Evolutionary conservation across 345 rosid species (phyloP).

Genomic region (Citropsis articulata): DNA sequence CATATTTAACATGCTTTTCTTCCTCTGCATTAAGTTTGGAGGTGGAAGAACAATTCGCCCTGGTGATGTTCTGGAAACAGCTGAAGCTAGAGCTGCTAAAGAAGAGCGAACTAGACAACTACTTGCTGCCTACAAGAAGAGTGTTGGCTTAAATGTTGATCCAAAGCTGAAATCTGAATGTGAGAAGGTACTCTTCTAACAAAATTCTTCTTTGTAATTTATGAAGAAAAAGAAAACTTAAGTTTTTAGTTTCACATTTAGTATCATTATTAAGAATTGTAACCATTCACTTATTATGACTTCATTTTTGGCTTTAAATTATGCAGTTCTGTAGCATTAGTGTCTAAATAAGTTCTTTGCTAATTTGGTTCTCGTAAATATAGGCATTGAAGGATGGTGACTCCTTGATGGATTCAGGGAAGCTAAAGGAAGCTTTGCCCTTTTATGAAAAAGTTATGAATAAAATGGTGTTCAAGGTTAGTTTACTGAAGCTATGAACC

Average conservation of each 20-base stretch:
- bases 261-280: background rate
- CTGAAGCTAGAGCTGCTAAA: conserved; percentile 70
- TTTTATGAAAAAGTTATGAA: conserved; percentile 70
- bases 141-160: conserved; percentile 62
- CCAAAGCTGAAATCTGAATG: conserved; percentile 73
- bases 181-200: conserved; percentile 53
- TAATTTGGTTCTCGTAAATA: conserved; percentile 21
- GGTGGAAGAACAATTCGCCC: conserved; percentile 84
- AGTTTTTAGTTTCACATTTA: background rate
- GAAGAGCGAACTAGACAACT: conserved; percentile 57
- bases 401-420: conserved; percentile 71
- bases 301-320: background rate
- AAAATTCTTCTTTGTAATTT: background rate
- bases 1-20: conserved; percentile 11
- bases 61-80: conserved; percentile 75
- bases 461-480: conserved; percentile 69
- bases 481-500: conserved; percentile 12
- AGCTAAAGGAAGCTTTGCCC: conserved; percentile 65
- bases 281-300: background rate
- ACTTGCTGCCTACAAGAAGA: conserved; percentile 67
- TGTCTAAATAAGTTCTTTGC: background rate
- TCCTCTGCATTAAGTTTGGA: conserved; percentile 52
- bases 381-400: conserved; percentile 73
- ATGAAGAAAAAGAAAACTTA: background rate
- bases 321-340: background rate